phyloP scores from a whole-genome alignment of 129 eudicot genomes.

The Apium graveolens region DNA sequence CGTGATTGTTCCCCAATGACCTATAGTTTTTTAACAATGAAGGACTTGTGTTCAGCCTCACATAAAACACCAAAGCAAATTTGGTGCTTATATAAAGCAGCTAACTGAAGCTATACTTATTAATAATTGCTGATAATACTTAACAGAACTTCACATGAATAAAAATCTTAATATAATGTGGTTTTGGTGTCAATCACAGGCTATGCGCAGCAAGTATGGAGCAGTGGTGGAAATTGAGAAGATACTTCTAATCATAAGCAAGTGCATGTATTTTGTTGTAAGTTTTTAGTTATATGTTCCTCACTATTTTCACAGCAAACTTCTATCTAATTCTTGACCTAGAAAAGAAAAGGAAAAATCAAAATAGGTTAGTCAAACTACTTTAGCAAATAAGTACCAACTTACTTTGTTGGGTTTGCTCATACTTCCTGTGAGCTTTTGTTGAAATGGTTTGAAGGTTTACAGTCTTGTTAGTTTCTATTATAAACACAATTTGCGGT shows the following conservation, averaged over 20 bases:
- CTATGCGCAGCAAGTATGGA: conserved; percentile 23
- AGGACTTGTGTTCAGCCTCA: not conserved
- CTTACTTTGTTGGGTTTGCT: not conserved
- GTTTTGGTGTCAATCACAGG: conserved; percentile 19
- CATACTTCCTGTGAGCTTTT: not conserved
- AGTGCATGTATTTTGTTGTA: conserved; percentile 71
- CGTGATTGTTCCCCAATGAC: too few relatives aligned
- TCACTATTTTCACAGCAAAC: not conserved
- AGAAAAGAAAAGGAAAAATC: not conserved
- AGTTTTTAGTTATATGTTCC: conserved; percentile 21
- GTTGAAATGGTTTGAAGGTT: not conserved
- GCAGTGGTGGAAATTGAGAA: conserved; percentile 41
- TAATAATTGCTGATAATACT: not conserved
- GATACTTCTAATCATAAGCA: conserved; percentile 45
- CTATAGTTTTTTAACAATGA: not conserved
- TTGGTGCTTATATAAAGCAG: not conserved
- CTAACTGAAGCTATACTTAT: not conserved
- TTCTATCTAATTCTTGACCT: not conserved
- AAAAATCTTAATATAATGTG: not conserved
- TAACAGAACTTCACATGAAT: not conserved
- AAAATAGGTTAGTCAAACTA: not conserved
- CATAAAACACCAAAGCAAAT: not conserved
- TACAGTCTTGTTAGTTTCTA: not conserved
- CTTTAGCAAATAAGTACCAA: not conserved
- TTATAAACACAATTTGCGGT: too few relatives aligned